phyloP scores from a whole-genome alignment of 2,329 filamentous ascomycete species.

The Biscogniauxia marginata region DNA sequence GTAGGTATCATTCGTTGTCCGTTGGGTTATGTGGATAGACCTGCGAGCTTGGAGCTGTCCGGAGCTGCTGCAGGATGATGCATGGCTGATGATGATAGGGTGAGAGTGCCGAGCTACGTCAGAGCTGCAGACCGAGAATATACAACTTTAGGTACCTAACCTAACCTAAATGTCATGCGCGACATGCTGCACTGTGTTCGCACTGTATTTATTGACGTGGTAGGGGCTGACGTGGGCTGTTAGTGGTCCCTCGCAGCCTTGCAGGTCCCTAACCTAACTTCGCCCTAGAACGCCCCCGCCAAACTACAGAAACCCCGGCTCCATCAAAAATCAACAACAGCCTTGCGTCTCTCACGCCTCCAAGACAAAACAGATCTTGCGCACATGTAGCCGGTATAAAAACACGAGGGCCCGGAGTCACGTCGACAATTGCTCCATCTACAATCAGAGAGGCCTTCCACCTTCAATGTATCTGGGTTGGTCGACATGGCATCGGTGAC shows the following conservation, averaged over 20 bases:
- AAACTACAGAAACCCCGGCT: neutral
- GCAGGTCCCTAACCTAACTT: neutral
- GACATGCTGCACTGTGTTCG: neutral
- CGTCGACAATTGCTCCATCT: neutral
- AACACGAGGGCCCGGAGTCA: neutral
- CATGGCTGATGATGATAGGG: neutral
- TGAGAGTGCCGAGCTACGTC: conserved; percentile 26
- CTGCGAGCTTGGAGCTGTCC: neutral
- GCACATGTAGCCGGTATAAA: neutral
- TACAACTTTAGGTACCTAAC: conserved; percentile 1
- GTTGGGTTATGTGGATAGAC: neutral
- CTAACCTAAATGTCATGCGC: no score
- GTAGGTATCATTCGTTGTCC: neutral
- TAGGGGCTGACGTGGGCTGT: neutral
- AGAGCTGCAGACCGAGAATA: conserved; percentile 15
- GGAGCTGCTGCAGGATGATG: neutral
- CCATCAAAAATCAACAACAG: neutral
- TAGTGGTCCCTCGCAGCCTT: neutral
- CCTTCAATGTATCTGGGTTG: conserved; percentile 21
- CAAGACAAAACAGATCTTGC: neutral
- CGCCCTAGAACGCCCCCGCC: neutral
- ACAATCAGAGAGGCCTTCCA: conserved; percentile 4
- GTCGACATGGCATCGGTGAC: conserved; percentile 79
- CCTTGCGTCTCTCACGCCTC: neutral
- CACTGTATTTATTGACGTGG: neutral